These are phyloP conservation scores for Cutaneotrichosporon mucoides DNA, from an alignment of 1,284 basidiomycete genomes.

Conservation along the genomic window DNA sequence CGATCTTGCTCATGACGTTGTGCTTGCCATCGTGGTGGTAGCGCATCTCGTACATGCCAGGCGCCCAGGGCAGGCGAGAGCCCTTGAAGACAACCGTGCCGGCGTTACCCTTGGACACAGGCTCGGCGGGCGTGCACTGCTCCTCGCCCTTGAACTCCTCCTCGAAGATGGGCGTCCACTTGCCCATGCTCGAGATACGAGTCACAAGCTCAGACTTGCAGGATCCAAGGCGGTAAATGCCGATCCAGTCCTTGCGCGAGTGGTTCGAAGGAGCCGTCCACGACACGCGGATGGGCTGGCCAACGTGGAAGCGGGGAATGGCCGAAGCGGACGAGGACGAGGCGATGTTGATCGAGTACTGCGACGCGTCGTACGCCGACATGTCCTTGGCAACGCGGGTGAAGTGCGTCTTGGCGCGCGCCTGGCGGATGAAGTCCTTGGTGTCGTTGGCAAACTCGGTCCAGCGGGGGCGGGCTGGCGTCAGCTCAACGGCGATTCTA, in stretches of 20 bases:
- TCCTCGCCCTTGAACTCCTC: conserved; percentile 91
- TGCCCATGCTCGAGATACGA: conserved; percentile 76
- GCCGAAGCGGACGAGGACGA: conserved; percentile 47
- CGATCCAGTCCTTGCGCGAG: conserved; percentile 95
- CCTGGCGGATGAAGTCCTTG: conserved; percentile 83
- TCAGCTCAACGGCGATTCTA: neutral
- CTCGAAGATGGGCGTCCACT: conserved; percentile 87
- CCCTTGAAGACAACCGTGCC: conserved; percentile 74
- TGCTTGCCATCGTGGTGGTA: conserved; percentile 88
- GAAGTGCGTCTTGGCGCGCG: conserved; percentile 80
- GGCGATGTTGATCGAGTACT: conserved; percentile 66
- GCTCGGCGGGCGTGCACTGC: conserved; percentile 52
- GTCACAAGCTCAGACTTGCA: conserved; percentile 80
- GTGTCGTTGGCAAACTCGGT: conserved; percentile 87
- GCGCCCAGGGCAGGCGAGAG: conserved; percentile 76
- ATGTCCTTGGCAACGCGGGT: conserved; percentile 79
- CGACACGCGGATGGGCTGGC: conserved; percentile 77
- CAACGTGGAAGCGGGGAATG: conserved; percentile 69
- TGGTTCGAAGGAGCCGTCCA: conserved; percentile 87
- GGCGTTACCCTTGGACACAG: conserved; percentile 48
- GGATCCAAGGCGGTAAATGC: conserved; percentile 85
- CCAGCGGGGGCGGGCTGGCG: conserved; percentile 58
- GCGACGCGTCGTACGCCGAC: conserved; percentile 68
- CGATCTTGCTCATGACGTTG: conserved; percentile 82
- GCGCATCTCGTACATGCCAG: conserved; percentile 79